Evolutionary conservation across 2,329 filamentous ascomycete species (phyloP), one percentile per base, ranked within the genome.

Genomic region (Trichoderma atrobrunneum): DNA sequence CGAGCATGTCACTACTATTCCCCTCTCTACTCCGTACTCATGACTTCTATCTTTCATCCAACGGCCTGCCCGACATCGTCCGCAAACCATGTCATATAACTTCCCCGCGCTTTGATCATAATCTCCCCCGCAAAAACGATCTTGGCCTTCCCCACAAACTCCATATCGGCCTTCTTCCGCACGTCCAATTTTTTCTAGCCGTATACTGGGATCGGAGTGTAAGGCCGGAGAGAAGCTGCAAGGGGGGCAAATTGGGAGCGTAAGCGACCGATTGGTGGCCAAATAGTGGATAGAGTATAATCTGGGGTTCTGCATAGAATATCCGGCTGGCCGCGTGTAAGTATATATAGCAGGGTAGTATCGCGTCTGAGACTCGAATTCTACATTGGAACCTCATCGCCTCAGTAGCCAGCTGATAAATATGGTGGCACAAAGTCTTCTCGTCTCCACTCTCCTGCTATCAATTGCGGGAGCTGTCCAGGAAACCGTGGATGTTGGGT

Each of bases 401-500:
- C 11, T 34, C 8, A 36, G 26, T 18, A 21, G 21, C 16, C n/a
- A 10, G 18, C 11, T 6, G 24, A 11, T 30, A 34, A 54, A 56
- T 7, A 64, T 71, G 63, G 26, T 63, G 57, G 16, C 36, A 5
- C 60, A 51, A n/a, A 66, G 57, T 21, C 36, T 67, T 28, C 18
- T 71, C 28, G 66, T 34, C 7, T 43, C 71, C 18, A 43, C 48
- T n/a, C 16, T 64, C 51, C 43, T 73, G 36, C 54, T 70, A 16
- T 51, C 71, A 14, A 64, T 72, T 4, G 76, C 70, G 4, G 71
- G 70, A 16, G 76, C 76, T 32, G 75, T 76, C 71, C 73, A 72
- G 18, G 76, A 73, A 18, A 77, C 73, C 18, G 89, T 94, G 16
- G 84, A 92, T 73, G 83, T 95, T 26, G 86, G 85, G 3, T 95